Evolutionary conservation across 2,329 filamentous ascomycete species (phyloP).

Genomic region (Thelonectria rubi): DNA sequence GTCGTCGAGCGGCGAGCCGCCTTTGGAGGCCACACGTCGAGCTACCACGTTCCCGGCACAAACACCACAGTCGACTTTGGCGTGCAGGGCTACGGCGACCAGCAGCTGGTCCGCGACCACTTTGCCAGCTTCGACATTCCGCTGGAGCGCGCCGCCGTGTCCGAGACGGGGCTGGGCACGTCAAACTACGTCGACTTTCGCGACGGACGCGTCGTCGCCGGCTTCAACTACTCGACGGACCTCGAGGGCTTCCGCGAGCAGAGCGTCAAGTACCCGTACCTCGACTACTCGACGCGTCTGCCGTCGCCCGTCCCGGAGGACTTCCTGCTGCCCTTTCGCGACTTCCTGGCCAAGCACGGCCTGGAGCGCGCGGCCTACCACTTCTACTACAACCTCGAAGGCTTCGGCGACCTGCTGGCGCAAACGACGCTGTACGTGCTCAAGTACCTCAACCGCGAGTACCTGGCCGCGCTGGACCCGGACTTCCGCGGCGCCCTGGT

Average conservation of each 20-base stretch:
- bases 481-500: constrained; percentile 28
- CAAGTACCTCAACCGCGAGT: constrained; percentile 29
- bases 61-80: constrained; percentile 33
- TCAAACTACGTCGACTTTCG: constrained; percentile 31
- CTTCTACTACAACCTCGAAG: constrained; percentile 32
- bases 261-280: constrained; percentile 26
- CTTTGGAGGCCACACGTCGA: constrained; percentile 33
- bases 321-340: constrained; percentile 26
- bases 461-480: constrained; percentile 23
- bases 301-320: constrained; percentile 29
- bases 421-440: constrained; percentile 30
- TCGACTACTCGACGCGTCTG: constrained; percentile 32
- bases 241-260: constrained; percentile 21
- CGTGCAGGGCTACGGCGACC: constrained; percentile 31
- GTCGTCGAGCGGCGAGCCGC: constrained; percentile 25
- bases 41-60: constrained; percentile 28
- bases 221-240: constrained; percentile 22
- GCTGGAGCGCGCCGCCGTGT: constrained; percentile 15
- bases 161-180: constrained; percentile 27
- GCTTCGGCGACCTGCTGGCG: constrained; percentile 29
- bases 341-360: constrained; percentile 28
- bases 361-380: constrained; percentile 26
- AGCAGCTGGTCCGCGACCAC: constrained; percentile 19
- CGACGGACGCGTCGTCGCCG: constrained; percentile 19
- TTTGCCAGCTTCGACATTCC: constrained; percentile 31